Evolutionary conservation across 805 yeast genomes (phyloP), one percentile per base, ranked within the genome.

Genomic region (Candida maris): DNA sequence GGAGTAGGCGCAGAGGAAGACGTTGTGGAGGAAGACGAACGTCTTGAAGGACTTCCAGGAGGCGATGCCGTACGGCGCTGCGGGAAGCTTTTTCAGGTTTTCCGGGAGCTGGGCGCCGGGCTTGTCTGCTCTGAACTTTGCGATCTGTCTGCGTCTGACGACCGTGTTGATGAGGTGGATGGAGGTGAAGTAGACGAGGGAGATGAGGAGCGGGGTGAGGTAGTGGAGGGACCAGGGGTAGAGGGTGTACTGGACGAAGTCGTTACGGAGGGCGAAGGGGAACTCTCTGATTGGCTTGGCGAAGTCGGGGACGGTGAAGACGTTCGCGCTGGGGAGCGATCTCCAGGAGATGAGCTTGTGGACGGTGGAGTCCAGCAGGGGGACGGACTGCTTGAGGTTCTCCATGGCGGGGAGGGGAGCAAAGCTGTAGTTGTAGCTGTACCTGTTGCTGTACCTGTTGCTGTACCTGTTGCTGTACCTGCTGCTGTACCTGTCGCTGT

Each of bases 1-100:
- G 3, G 85, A 79, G 59, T 79, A 81, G n/a, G 63, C 62, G 54
- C 86, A 80, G 24, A 81, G 69, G 29, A 73, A 68, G 16, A 77
- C 46, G 53, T 81, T 81, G 60, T 81, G 88, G 27, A 75, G 45
- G 12, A 80, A 55, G 19, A 81, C 85, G 34, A 79, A 68, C 21
- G 59, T 31, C 53, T 73, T 74, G 68, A 81, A 81, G 10, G 57
- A 26, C 3, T 42, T 35, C 13, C 71, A 61, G 20, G 59, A 64
- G 10, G 84, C 65, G 32, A 81, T 56, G 7, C 54, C 37, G 38
- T 63, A 65, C 2, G 88, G 86, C 15, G 75, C 80, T 4, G 80
- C 62, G 5, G 74, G 71, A 35, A 76, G 56, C 39, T 59, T 54
- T 41, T 68, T 67, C 8, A 45, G 38, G 19, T 53, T 40, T 6